These are phyloP conservation scores for Jatropha multifida DNA, from an alignment of 441 rosid genomes.

Conservation along the genomic window DNA sequence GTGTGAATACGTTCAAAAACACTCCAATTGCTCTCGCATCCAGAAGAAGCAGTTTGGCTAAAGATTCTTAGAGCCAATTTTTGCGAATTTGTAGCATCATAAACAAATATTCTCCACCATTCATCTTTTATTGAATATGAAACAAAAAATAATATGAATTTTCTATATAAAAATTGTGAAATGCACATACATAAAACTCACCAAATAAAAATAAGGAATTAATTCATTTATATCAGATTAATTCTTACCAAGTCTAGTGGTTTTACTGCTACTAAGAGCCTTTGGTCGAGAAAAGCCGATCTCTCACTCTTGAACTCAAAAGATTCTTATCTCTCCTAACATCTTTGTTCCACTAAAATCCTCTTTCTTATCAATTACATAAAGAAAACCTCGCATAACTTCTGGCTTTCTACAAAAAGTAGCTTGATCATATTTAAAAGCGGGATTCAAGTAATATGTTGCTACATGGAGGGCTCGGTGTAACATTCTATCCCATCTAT, in stretches of 20 bases:
- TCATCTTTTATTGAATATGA: background rate
- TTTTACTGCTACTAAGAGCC: too few species aligned
- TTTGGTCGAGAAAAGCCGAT: too few species aligned
- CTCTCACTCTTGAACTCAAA: too few species aligned
- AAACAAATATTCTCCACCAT: constrained; percentile 1
- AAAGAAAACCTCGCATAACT: too few species aligned
- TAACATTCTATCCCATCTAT: constrained; percentile 1
- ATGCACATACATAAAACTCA: too few species aligned
- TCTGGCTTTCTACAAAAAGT: too few species aligned
- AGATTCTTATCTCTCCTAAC: too few species aligned
- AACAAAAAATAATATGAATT: too few species aligned
- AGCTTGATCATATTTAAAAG: background rate
- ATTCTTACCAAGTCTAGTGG: too few species aligned
- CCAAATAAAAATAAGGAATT: too few species aligned
- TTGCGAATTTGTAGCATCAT: background rate
- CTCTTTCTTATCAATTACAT: background rate
- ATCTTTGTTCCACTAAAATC: background rate
- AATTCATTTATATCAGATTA: too few species aligned
- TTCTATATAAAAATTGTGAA: background rate
- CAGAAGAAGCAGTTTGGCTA: constrained; percentile 2
- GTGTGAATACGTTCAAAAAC: constrained; percentile 7
- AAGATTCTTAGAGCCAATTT: background rate
- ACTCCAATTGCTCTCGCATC: background rate
- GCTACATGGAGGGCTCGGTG: background rate
- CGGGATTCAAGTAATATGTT: constrained; percentile 1